A percentile compares a stretch with the other conserved stretches of the same genome.
Evolutionary conservation across 371 early-diverging fungal species (phyloP).

Genomic region (Haplosporangium sp.): DNA sequence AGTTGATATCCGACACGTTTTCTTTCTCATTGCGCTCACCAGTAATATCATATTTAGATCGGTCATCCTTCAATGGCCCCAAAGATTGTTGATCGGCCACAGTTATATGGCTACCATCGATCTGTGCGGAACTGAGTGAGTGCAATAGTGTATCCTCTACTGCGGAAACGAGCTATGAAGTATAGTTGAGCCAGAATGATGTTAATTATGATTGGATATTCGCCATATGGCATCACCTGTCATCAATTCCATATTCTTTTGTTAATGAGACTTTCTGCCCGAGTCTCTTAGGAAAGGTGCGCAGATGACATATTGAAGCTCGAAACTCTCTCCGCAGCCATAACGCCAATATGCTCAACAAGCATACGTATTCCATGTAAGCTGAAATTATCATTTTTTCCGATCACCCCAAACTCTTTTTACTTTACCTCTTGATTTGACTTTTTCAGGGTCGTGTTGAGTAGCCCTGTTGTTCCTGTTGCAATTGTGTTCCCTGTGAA

Average conservation of each 20-base stretch:
- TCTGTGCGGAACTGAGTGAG: conserved; percentile 54
- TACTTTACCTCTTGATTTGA: conserved; percentile 65
- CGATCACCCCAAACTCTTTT: neutral
- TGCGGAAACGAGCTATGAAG: conserved; percentile 61
- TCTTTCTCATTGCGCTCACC: conserved; percentile 43
- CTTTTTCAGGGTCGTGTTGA: conserved; percentile 55
- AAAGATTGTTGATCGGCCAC: conserved; percentile 25
- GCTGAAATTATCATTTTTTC: neutral
- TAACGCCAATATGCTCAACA: neutral
- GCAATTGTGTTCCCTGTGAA: conserved; percentile 70
- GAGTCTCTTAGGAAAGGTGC: too few relatives aligned
- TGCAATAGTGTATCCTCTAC: conserved; percentile 62
- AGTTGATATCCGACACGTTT: neutral
- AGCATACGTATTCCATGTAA: neutral
- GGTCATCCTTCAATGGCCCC: conserved; percentile 56
- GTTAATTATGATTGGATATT: conserved; percentile 1
- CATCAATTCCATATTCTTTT: neutral
- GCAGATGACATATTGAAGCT: too few relatives aligned
- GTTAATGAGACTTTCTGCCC: too few relatives aligned
- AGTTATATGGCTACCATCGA: conserved; percentile 29
- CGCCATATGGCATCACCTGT: conserved; percentile 8
- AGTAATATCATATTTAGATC: conserved; percentile 66
- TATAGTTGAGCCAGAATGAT: neutral
- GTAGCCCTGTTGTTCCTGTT: conserved; percentile 58
- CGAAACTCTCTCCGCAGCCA: neutral